Evolutionary conservation across 768 basidiomycete species (phyloP).

Genomic region (Tremella yokohamensis): DNA sequence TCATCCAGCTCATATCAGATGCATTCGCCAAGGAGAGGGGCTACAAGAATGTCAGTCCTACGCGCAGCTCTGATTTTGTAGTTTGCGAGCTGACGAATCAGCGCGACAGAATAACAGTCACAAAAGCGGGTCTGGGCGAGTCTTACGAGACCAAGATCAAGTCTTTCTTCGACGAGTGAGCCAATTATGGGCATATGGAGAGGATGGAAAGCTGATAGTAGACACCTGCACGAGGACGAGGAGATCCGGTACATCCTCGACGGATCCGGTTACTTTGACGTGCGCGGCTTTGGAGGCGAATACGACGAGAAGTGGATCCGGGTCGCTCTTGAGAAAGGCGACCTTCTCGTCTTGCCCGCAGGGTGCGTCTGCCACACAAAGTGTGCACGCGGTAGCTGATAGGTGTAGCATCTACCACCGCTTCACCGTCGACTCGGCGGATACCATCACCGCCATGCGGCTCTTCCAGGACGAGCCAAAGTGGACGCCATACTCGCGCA

Average conservation of each 20-base stretch:
- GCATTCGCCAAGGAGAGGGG: constrained; percentile 63
- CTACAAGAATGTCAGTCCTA: constrained; percentile 64
- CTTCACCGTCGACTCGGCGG: constrained; percentile 76
- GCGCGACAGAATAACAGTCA: constrained; percentile 72
- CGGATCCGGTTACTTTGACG: constrained; percentile 89
- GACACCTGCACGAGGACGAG: constrained; percentile 93
- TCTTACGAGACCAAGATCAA: constrained; percentile 78
- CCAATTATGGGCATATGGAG: not conserved
- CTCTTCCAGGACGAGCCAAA: constrained; percentile 92
- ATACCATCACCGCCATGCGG: constrained; percentile 71
- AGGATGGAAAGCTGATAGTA: constrained; percentile 39
- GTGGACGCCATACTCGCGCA: constrained; percentile 75
- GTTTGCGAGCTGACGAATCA: constrained; percentile 11
- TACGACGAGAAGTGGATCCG: constrained; percentile 67
- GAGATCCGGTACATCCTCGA: constrained; percentile 84
- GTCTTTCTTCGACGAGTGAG: constrained; percentile 77
- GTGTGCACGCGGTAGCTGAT: not conserved
- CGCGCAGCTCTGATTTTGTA: not conserved
- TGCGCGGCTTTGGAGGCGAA: constrained; percentile 62
- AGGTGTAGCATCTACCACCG: constrained; percentile 71
- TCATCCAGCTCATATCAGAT: constrained; percentile 53
- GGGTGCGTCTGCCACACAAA: constrained; percentile 53
- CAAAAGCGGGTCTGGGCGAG: constrained; percentile 74
- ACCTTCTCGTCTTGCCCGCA: constrained; percentile 79
- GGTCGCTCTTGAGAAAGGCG: constrained; percentile 68